Evolutionary conservation across 106 monocot genomes (phyloP).

Genomic region (Triglochin maritima): DNA sequence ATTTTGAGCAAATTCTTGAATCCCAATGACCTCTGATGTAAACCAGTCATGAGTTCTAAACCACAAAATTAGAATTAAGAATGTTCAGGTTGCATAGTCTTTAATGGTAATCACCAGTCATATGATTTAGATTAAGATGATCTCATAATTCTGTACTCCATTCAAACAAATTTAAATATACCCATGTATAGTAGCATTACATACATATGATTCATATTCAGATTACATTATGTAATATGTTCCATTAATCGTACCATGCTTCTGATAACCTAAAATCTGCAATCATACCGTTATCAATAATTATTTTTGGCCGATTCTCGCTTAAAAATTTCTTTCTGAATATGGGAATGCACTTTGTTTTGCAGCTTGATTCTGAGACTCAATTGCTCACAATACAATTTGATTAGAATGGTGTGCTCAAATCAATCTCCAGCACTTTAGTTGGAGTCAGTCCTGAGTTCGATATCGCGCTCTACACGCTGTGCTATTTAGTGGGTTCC

Average conservation of each 20-base stretch:
- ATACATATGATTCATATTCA: too few relatives aligned
- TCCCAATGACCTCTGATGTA: too few relatives aligned
- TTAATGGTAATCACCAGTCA: too few relatives aligned
- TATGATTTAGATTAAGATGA: too few relatives aligned
- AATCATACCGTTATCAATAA: background rate
- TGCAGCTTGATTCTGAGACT: slow-evolving; percentile 89
- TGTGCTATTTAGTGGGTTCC: slow-evolving; percentile 82
- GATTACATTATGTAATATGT: background rate
- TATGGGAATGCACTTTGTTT: background rate
- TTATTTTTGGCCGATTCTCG: too few relatives aligned
- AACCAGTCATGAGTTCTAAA: too few relatives aligned
- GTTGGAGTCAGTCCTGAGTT: slow-evolving; percentile 95
- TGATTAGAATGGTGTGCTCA: slow-evolving; percentile 87
- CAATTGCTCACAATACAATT: slow-evolving; percentile 94
- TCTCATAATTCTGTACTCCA: too few relatives aligned
- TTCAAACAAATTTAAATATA: too few relatives aligned
- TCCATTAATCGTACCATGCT: background rate
- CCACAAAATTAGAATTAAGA: too few relatives aligned
- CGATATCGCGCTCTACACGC: slow-evolving; percentile 85
- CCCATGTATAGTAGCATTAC: too few relatives aligned
- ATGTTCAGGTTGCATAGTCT: too few relatives aligned
- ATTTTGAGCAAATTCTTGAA: too few relatives aligned
- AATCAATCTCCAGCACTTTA: slow-evolving; percentile 78
- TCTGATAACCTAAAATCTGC: background rate
- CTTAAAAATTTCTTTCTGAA: background rate